A percentile compares a stretch with the other conserved stretches of the same genome.
Evolutionary conservation across 345 rosid genomes (phyloP).

Genomic region (Eucalyptus brandiana): DNA sequence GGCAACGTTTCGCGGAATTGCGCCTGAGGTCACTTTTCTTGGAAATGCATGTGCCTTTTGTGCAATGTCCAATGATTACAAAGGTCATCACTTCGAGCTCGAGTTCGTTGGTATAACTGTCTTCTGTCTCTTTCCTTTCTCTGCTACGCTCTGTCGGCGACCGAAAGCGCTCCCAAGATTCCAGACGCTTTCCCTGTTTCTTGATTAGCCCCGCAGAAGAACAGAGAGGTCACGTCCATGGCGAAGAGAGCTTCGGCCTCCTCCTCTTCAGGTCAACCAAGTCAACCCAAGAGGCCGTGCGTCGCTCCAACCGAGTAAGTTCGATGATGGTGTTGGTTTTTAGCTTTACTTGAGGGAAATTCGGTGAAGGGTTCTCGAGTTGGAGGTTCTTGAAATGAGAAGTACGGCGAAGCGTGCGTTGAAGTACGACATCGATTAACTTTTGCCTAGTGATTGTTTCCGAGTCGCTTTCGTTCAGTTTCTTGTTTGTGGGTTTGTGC

Average conservation of each 20-base stretch:
- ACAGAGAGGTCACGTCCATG: neutral
- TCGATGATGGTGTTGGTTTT: neutral
- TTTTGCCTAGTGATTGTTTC: too few relatives aligned
- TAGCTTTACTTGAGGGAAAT: too few relatives aligned
- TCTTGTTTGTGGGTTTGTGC: neutral
- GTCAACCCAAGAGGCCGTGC: neutral
- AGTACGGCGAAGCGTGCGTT: too few relatives aligned
- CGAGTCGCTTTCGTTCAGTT: too few relatives aligned
- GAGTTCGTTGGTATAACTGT: neutral
- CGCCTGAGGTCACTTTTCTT: neutral
- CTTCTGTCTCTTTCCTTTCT: neutral
- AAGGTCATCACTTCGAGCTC: fast-evolving
- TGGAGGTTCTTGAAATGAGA: too few relatives aligned
- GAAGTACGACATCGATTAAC: too few relatives aligned
- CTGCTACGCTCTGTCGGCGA: neutral
- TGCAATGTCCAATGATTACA: neutral
- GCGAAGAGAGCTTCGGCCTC: neutral
- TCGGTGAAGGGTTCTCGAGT: too few relatives aligned
- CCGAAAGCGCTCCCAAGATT: neutral
- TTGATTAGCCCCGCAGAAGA: fast-evolving
- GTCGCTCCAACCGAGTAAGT: neutral
- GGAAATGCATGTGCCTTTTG: neutral
- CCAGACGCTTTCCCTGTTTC: neutral
- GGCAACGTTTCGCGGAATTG: neutral
- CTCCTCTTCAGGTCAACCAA: neutral